phyloP scores from a whole-genome alignment of 2,329 filamentous ascomycete genomes.

The Fusarium sarcochroum region DNA sequence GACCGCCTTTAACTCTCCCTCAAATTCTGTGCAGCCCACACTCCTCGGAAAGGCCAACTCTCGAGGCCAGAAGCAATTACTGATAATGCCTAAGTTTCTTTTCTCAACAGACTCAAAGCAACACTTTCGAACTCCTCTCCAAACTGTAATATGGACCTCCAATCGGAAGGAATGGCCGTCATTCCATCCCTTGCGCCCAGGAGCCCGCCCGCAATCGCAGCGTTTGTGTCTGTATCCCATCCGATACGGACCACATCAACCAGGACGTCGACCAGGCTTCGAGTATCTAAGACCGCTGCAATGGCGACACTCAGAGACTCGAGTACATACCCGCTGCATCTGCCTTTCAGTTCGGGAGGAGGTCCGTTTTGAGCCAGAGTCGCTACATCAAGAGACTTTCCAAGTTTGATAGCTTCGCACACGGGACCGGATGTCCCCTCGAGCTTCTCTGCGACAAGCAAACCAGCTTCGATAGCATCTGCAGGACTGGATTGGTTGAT shows the following conservation, averaged over 20 bases:
- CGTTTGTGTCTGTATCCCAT: constrained; percentile 63
- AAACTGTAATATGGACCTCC: constrained; percentile 59
- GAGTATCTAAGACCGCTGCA: constrained; percentile 58
- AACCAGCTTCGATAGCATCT: constrained; percentile 51
- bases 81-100: background rate
- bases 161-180: constrained; percentile 57
- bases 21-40: too few species aligned
- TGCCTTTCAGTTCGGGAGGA: constrained; percentile 44
- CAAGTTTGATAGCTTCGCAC: constrained; percentile 48
- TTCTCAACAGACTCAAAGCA: constrained; percentile 19
- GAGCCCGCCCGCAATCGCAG: constrained; percentile 61
- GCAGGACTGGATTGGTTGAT: constrained; percentile 43
- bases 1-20: too few species aligned
- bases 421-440: constrained; percentile 43
- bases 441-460: constrained; percentile 39
- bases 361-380: constrained; percentile 54
- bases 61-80: too few species aligned
- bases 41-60: too few species aligned
- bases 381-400: constrained; percentile 43
- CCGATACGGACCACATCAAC: constrained; percentile 62
- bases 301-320: constrained; percentile 59
- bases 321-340: constrained; percentile 59
- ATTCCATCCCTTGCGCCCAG: constrained; percentile 61
- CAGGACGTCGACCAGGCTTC: constrained; percentile 59
- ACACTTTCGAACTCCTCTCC: constrained; percentile 52